phyloP scores from a whole-genome alignment of 1,284 basidiomycete species.

The Naganishia albida region DNA sequence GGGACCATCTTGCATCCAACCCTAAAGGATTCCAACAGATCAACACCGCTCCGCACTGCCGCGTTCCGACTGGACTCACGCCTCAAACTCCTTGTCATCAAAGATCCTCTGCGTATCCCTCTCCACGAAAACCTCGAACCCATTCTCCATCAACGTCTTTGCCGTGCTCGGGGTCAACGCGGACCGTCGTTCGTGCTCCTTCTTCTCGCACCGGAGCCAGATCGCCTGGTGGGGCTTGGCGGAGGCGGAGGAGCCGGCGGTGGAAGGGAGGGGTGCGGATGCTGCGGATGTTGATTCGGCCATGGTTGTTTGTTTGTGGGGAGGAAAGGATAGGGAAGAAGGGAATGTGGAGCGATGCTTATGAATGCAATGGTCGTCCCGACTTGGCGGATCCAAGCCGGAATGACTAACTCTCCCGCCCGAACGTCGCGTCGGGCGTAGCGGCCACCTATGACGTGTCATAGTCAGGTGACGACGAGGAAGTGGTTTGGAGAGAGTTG shows the following conservation, averaged over 20 bases:
- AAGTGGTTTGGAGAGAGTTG: too few relatives aligned
- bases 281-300: constrained; percentile 33
- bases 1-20: constrained; percentile 86
- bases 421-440: too few relatives aligned
- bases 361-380: neutral
- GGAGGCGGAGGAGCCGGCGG: constrained; percentile 47
- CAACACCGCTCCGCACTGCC: constrained; percentile 11
- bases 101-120: constrained; percentile 94
- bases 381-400: too few relatives aligned
- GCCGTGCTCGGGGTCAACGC: constrained; percentile 92
- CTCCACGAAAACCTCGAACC: constrained; percentile 91
- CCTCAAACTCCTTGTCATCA: constrained; percentile 88
- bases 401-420: too few relatives aligned
- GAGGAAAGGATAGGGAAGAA: neutral
- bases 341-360: neutral
- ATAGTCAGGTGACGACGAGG: too few relatives aligned
- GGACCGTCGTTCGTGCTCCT: constrained; percentile 87
- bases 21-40: constrained; percentile 54
- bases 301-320: constrained; percentile 11
- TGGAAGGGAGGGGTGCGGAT: constrained; percentile 32
- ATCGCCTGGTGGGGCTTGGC: constrained; percentile 55
- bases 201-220: constrained; percentile 94
- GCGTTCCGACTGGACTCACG: constrained; percentile 62
- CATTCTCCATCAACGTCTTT: constrained; percentile 83
- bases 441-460: too few relatives aligned